phyloP scores from a whole-genome alignment of 768 basidiomycete genomes.

The Gloeopeniophorella convolvens region DNA sequence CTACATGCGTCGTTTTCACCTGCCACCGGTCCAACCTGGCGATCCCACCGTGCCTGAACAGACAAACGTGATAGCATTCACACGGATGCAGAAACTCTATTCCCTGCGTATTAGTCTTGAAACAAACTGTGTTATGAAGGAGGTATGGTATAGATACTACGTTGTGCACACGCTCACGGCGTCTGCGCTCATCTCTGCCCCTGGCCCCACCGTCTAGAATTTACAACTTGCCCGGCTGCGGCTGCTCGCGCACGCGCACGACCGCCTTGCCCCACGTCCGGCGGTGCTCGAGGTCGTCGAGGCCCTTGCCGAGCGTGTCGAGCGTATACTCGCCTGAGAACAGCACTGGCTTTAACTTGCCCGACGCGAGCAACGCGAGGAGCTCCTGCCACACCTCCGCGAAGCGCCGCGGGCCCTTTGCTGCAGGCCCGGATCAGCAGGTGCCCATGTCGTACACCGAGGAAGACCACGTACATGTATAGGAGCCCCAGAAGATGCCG shows the following conservation, averaged over 20 bases:
- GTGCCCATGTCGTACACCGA: neutral
- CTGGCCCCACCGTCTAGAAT: too few relatives aligned
- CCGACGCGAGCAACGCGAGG: constrained; percentile 46
- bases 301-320: constrained; percentile 57
- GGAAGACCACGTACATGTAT: constrained; percentile 57
- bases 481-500: constrained; percentile 86
- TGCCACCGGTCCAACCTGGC: too few relatives aligned
- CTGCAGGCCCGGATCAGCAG: neutral
- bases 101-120: too few relatives aligned
- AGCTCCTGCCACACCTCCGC: constrained; percentile 1
- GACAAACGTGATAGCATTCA: too few relatives aligned
- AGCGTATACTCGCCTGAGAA: constrained; percentile 67
- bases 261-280: constrained; percentile 92
- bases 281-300: constrained; percentile 68
- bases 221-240: constrained; percentile 40
- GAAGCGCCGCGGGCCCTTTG: neutral
- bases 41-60: too few relatives aligned
- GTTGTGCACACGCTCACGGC: neutral
- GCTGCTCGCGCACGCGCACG: constrained; percentile 53
- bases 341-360: constrained; percentile 57
- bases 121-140: neutral
- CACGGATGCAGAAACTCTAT: too few relatives aligned
- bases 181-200: too few relatives aligned
- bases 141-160: neutral
- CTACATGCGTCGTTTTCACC: too few relatives aligned